Conservation (phyloP, 495 filamentous ascomycete species). For the Lindgomyces ingoldianus region DNA sequence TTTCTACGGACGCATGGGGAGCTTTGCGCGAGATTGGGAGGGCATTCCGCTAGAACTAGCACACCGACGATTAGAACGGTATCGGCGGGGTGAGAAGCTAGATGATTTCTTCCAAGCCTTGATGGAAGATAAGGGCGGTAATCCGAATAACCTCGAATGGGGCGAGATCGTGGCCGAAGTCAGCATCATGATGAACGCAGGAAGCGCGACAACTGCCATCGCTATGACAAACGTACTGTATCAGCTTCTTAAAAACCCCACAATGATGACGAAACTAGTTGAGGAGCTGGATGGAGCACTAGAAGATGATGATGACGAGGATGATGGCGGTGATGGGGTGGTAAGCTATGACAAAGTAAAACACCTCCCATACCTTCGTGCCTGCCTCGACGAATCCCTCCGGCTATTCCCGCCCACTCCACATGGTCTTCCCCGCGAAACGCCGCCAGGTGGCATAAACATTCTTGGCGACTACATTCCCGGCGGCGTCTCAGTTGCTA, state of each 20-base stretch:
- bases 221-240: constrained; percentile 39
- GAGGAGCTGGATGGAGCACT: constrained; percentile 36
- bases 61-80: constrained; percentile 29
- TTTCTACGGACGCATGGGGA: constrained; percentile 27
- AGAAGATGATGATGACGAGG: constrained; percentile 32
- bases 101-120: constrained; percentile 60
- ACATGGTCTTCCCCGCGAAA: constrained; percentile 34
- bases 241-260: constrained; percentile 34
- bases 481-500: constrained; percentile 32
- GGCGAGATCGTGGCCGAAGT: constrained; percentile 43
- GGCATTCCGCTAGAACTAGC: constrained; percentile 40
- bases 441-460: constrained; percentile 33
- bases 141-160: constrained; percentile 39
- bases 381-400: constrained; percentile 47
- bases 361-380: constrained; percentile 41
- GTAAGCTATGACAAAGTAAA: constrained; percentile 52
- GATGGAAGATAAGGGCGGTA: constrained; percentile 56
- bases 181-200: constrained; percentile 43
- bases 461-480: constrained; percentile 40
- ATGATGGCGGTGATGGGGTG: constrained; percentile 40
- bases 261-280: constrained; percentile 19
- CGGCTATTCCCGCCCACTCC: constrained; percentile 40
- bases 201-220: constrained; percentile 38
- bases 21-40: constrained; percentile 41
- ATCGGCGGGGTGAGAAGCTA: constrained; percentile 55